Base-by-base conservation (phyloP, 1,284 basidiomycete species). In the Stereum hirsutum region DNA sequence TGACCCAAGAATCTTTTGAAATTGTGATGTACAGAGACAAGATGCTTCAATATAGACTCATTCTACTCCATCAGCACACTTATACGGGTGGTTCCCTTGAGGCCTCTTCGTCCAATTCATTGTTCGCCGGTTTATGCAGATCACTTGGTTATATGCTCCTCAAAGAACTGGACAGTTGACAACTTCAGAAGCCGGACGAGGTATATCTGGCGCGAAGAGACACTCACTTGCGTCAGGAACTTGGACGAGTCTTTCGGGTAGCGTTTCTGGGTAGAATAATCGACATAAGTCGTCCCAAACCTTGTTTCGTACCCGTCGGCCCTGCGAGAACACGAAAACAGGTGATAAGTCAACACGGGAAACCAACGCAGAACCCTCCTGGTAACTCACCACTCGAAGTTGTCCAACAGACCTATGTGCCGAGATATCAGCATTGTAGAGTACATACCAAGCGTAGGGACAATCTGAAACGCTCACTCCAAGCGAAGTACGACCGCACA, bases 211-310 rank as follows among this genome's bases (percentile, higher is more conserved):
- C 12, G 8, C 8, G 21, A 11, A 24, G 15, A 8, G 11, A 12
- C 20, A 5, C 47, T 37, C 39, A 63, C 61, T 45, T 62, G 48
- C 34, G 57, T 51, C 17, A 81, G 52, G 51, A 73, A 73, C 43
- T 58, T 59, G 1, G 74, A 71, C 23, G 74, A 79, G 33, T 75
- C 72, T 54, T 83, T 82, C 1, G 78, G 74, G 41, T 65, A 69
- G n/a, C 79, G 64, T 58, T 78, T 64, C 57, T 75, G 77, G 1
- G 79, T 83, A 39, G 71, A 59, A 54, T 76, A 83, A 56, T 80
- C 69, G 20, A 79, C 69, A 53, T 75, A 72, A 1, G 73, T 77
- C 37, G 74, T 67, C 25, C 74, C 74, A 50, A 78, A 79, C 20
- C 75, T 66, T 5, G 71, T 70, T 36, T 57, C 58, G 50, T 76